Evolutionary conservation across 345 rosid species (phyloP).

Genomic region (Nephelium lappaceum): DNA sequence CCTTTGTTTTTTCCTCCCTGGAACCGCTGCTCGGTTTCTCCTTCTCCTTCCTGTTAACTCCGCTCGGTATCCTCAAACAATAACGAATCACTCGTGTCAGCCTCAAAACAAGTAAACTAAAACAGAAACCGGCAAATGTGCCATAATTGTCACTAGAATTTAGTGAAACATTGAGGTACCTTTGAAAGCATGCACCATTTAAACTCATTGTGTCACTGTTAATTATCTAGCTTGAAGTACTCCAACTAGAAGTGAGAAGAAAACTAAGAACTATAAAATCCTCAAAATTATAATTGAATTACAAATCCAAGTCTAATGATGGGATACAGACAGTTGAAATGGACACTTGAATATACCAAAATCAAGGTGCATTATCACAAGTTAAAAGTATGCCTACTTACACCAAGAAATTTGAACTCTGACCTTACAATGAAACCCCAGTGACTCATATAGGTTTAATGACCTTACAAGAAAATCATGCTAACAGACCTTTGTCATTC

Average conservation of each 20-base stretch:
- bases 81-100: background rate
- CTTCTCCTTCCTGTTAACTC: conserved; percentile 27
- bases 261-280: too few species aligned
- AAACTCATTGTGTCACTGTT: background rate
- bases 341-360: too few species aligned
- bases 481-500: too few species aligned
- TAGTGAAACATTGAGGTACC: background rate
- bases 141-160: too few species aligned
- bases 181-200: background rate
- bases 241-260: too few species aligned
- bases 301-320: too few species aligned
- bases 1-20: conserved; percentile 26
- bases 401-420: background rate
- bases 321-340: background rate
- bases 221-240: too few species aligned
- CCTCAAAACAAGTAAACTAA: background rate
- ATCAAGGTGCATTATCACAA: background rate
- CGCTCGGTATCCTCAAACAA: conserved; percentile 24
- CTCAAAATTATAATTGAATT: background rate
- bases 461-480: too few species aligned
- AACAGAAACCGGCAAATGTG: background rate
- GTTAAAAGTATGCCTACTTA: background rate
- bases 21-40: conserved; percentile 21
- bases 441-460: too few species aligned
- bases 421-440: background rate